These are phyloP conservation scores for Rhodotorula sphaerocarpa DNA, from an alignment of 768 basidiomycete genomes.

Conservation along the genomic window DNA sequence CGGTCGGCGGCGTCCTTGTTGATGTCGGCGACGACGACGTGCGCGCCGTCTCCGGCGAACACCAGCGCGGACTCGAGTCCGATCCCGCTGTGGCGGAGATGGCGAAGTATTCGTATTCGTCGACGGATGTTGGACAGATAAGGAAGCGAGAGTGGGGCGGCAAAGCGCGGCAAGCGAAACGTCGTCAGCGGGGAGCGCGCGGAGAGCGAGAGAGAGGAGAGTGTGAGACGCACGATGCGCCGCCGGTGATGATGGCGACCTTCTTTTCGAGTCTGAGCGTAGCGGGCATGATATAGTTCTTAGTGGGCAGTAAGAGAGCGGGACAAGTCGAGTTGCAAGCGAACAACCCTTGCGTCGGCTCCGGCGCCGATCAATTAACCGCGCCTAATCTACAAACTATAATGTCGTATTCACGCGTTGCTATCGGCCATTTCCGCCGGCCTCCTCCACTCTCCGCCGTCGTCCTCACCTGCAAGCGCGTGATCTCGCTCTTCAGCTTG, in stretches of 20 bases:
- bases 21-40: constrained; percentile 79
- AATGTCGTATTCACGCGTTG: no score
- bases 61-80: constrained; percentile 91
- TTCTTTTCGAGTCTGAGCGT: constrained; percentile 42
- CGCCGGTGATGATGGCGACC: constrained; percentile 78
- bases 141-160: constrained; percentile 3
- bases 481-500: no score
- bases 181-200: no score
- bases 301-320: background rate
- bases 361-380: no score
- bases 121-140: background rate
- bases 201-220: background rate
- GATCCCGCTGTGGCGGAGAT: constrained; percentile 83
- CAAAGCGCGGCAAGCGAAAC: no score
- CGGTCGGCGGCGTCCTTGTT: constrained; percentile 66
- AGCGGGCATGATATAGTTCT: constrained; percentile 3
- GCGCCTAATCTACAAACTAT: no score
- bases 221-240: constrained; percentile 61
- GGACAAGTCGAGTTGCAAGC: background rate
- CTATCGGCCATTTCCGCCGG: no score
- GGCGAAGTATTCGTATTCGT: constrained; percentile 18
- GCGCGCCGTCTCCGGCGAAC: constrained; percentile 80
- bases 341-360: no score
- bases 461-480: no score
- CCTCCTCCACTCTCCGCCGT: no score